These are phyloP conservation scores for Hortaea sp. DNA, from an alignment of 2,329 filamentous ascomycete genomes.

Conservation along the genomic window DNA sequence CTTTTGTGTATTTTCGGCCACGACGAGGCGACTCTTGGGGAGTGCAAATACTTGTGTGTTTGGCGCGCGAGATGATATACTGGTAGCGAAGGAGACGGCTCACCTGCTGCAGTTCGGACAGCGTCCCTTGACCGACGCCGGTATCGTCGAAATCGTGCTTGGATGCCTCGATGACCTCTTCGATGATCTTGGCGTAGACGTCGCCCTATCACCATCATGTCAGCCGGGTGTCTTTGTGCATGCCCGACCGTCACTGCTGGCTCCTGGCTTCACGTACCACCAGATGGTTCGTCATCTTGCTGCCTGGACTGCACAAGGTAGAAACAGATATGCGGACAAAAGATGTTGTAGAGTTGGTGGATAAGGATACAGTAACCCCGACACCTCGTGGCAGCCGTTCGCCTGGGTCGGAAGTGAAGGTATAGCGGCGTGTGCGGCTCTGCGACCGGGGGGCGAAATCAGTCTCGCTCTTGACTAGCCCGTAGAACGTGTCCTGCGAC, in stretches of 20 bases:
- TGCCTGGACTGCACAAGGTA: neutral
- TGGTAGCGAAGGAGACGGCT: slow-evolving; percentile 15
- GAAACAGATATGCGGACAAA: too few species aligned
- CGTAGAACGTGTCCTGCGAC: neutral
- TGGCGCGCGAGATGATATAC: too few species aligned
- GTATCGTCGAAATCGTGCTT: slow-evolving; percentile 94
- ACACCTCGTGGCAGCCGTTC: too few species aligned
- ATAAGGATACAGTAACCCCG: too few species aligned
- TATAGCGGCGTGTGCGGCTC: too few species aligned
- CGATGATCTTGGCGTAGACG: slow-evolving; percentile 86
- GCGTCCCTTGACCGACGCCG: slow-evolving; percentile 75
- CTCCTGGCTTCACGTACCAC: slow-evolving; percentile 8
- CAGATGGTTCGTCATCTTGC: slow-evolving; percentile 11
- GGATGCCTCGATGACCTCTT: slow-evolving; percentile 54
- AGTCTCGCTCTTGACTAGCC: too few species aligned
- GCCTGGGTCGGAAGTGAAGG: too few species aligned
- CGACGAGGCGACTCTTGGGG: too few species aligned
- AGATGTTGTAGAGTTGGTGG: too few species aligned
- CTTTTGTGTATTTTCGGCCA: too few species aligned
- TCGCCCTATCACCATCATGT: slow-evolving; percentile 43
- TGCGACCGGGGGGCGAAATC: too few species aligned
- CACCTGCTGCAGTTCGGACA: slow-evolving; percentile 83
- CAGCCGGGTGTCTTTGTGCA: slow-evolving; percentile 6
- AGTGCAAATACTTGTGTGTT: too few species aligned
- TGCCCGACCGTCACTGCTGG: neutral